Evolutionary conservation across 345 rosid genomes (phyloP).

Genomic region (Raphanus raphanistrum): DNA sequence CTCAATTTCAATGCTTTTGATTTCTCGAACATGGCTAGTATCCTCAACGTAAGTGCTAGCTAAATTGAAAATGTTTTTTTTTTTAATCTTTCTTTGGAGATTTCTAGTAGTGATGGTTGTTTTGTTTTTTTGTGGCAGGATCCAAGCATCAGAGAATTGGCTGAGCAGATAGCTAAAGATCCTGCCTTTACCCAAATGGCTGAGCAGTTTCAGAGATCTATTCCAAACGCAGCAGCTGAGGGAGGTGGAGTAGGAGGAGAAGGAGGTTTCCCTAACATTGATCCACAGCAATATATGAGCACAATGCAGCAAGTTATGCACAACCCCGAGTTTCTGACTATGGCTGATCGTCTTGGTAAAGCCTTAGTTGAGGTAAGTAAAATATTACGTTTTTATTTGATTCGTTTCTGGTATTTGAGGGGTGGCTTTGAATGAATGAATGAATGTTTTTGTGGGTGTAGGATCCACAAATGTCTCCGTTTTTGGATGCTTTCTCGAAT

Average conservation of each 20-base stretch:
- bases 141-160: conserved; percentile 87
- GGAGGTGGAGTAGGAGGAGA: conserved; percentile 47
- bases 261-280: conserved; percentile 58
- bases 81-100: not conserved
- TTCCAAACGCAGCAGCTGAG: conserved; percentile 49
- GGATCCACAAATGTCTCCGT: no score
- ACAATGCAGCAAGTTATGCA: conserved; percentile 99
- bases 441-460: no score
- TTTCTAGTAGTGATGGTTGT: conserved; percentile 19
- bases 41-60: conserved; percentile 78
- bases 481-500: no score
- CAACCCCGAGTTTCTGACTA: conserved; percentile 56
- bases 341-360: no score
- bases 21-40: conserved; percentile 80
- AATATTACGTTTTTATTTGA: no score
- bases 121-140: conserved; percentile 60
- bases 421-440: no score
- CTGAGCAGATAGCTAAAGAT: conserved; percentile 93
- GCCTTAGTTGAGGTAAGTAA: no score
- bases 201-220: conserved; percentile 84
- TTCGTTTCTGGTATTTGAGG: no score
- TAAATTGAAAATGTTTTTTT: no score
- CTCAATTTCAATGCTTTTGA: conserved; percentile 65
- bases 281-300: conserved; percentile 65
- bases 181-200: conserved; percentile 94